Base-by-base conservation (phyloP, 257 asterid genomes). In the Petrea volubilis region DNA sequence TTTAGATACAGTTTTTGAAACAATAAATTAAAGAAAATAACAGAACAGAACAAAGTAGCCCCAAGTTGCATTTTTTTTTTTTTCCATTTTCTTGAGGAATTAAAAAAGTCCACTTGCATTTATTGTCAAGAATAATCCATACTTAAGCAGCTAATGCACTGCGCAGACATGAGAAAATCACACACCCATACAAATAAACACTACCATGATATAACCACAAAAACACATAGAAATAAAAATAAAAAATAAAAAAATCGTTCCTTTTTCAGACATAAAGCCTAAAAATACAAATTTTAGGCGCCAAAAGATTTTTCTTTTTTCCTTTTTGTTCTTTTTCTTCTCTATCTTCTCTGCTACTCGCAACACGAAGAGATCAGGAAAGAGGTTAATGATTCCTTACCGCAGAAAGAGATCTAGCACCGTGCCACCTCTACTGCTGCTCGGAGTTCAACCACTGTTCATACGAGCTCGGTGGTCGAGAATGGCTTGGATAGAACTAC, bases 341-440 rank as follows among this genome's bases (percentile, higher is more conserved):
- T 8, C 43, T 5, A 38, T 7, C 43, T 38, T 38, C 9, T n/a
- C n/a, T 29, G 3, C 13, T 25, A 8, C n/a, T 58, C 7, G 44
- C 34, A 29, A 7, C 25, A 73, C 47, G 53, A 55, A 31, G 0
- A 46, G 24, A 17, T n/a, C 36, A 44, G 29, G 31, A 58, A 29
- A 76, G 28, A 21, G 53, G 13, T 49, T 44, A 50, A 23, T 53
- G 8, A 44, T 65, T 64, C 6, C 43, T 38, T 38, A 79, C 82
- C 80, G 40, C 71, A 56, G n/a, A 41, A 17, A 29, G 47, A 66
- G 70, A 71, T 60, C 73, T 25, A 61, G 59, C 6, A 50, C 29
- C 10, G 1, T 14, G 53, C 61, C 60, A 25, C 55, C 38, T 50
- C 36, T 58, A 28, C 50, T 21, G 7, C 69, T 34, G 64, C 29